Percentiles rank a stretch among this genome's conserved stretches.
Conservation (phyloP, 192 early-diverging fungal species). For the Polychytrium aggregatum region DNA sequence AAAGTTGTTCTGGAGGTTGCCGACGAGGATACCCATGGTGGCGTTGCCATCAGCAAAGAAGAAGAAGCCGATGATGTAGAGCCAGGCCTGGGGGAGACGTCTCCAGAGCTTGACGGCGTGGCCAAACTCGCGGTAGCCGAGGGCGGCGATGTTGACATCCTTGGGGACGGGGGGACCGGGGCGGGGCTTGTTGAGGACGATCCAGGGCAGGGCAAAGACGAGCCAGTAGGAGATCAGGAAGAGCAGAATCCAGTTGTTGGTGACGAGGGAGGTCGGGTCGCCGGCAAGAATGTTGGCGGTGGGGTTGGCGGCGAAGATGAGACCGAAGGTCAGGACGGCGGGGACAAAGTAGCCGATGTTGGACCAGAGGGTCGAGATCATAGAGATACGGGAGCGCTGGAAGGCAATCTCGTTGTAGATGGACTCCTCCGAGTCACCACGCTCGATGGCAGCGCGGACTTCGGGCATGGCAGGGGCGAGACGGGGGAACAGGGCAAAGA, state of each 20-base stretch:
- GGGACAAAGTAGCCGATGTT: conserved; percentile 31
- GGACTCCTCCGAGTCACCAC: conserved; percentile 1
- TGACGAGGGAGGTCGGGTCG: no score
- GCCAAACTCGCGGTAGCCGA: conserved; percentile 10
- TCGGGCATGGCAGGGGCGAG: conserved; percentile 8
- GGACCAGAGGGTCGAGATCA: conserved; percentile 30
- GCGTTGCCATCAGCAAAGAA: conserved; percentile 23
- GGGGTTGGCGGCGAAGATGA: conserved; percentile 14
- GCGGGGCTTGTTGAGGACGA: conserved; percentile 21
- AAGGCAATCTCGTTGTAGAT: conserved; percentile 14
- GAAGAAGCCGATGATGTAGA: conserved; percentile 28
- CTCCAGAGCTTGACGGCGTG: conserved; percentile 14
- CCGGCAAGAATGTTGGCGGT: no score
- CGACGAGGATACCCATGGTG: conserved; percentile 12
- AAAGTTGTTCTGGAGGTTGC: conserved; percentile 16
- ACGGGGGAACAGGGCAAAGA: conserved; percentile 9
- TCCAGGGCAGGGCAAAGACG: conserved; percentile 24
- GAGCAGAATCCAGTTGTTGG: conserved; percentile 5
- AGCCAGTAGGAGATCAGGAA: conserved; percentile 24
- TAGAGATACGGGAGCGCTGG: conserved; percentile 28
- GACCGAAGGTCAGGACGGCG: conserved; percentile 12
- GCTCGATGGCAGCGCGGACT: conserved; percentile 8
- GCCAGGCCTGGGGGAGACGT: conserved; percentile 23
- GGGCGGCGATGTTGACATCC: conserved; percentile 14
- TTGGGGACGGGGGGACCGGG: conserved; percentile 24